Conservation (phyloP, 2,329 filamentous ascomycete genomes). For the Aspergillus sojae region DNA sequence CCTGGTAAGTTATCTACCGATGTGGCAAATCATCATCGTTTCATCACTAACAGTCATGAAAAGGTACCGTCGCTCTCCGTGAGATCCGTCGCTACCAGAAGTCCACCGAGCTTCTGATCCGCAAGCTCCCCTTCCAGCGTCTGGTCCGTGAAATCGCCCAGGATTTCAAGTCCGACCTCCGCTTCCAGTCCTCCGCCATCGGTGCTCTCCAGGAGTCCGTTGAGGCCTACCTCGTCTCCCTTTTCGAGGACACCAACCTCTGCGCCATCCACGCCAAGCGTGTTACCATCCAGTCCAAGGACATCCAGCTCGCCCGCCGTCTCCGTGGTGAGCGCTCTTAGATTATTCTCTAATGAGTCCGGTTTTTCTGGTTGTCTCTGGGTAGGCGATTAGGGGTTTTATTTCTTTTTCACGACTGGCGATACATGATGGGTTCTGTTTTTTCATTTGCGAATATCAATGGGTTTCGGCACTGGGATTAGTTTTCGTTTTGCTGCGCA, state of each 20-base stretch:
- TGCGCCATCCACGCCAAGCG: conserved; percentile 99
- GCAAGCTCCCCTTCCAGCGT: conserved; percentile 97
- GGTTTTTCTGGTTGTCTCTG: conserved; percentile 37
- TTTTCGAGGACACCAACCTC: conserved; percentile 98
- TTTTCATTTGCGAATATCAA: conserved; percentile 42
- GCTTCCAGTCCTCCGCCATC: conserved; percentile 98
- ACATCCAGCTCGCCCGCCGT: conserved; percentile 93
- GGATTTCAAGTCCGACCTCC: conserved; percentile 92
- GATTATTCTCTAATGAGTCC: conserved; percentile 35
- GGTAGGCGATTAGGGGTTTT: conserved; percentile 46
- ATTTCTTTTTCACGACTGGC: conserved; percentile 44
- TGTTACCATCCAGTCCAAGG: conserved; percentile 92
- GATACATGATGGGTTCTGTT: conserved; percentile 46
- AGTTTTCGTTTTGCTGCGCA: conserved; percentile 33
- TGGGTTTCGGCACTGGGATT: conserved; percentile 42
- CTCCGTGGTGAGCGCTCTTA: conserved; percentile 93
- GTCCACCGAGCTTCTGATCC: conserved; percentile 91
- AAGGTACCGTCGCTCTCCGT: conserved; percentile 88
- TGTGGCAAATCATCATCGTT: conserved; percentile 2
- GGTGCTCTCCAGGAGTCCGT: conserved; percentile 97
- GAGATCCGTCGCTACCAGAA: conserved; percentile 99
- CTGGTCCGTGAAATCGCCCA: conserved; percentile 96
- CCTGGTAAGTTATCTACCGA: conserved; percentile 57
- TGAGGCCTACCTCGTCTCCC: conserved; percentile 96
- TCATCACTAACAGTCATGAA: conserved; percentile 32